These are phyloP conservation scores for Euphorbia lathyris DNA, from an alignment of 345 rosid species.

Conservation along the genomic window DNA sequence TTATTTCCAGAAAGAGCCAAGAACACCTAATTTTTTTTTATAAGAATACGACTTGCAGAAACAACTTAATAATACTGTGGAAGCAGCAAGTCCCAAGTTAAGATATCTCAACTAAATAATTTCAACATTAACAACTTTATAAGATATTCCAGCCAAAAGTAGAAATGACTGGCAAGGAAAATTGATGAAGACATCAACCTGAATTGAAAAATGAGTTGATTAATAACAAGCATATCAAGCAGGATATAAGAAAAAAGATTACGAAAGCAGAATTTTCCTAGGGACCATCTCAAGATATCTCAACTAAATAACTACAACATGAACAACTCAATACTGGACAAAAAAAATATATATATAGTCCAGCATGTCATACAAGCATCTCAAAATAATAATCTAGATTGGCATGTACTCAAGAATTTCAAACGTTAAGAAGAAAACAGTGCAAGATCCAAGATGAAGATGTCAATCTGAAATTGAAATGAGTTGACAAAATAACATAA, in stretches of 20 bases:
- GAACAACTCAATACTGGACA: too few species aligned
- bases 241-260: neutral
- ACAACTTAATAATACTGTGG: too few species aligned
- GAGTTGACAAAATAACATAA: neutral
- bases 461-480: constrained; percentile 4
- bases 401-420: constrained; percentile 2
- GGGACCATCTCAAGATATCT: constrained; percentile 8
- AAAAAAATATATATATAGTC: too few species aligned
- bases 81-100: too few species aligned
- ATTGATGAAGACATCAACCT: constrained; percentile 3
- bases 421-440: constrained; percentile 5
- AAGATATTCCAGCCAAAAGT: neutral
- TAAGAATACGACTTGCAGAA: too few species aligned
- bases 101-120: too few species aligned
- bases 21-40: too few species aligned
- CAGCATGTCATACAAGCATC: constrained; percentile 7
- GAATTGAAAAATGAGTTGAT: constrained; percentile 5
- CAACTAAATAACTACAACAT: neutral
- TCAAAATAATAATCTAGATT: neutral
- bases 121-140: neutral
- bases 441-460: constrained; percentile 2
- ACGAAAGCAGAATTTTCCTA: neutral
- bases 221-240: neutral
- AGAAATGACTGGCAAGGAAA: neutral
- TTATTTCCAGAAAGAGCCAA: too few species aligned